Evolutionary conservation across 345 rosid genomes (phyloP).

Genomic region (Citrus reticulata): DNA sequence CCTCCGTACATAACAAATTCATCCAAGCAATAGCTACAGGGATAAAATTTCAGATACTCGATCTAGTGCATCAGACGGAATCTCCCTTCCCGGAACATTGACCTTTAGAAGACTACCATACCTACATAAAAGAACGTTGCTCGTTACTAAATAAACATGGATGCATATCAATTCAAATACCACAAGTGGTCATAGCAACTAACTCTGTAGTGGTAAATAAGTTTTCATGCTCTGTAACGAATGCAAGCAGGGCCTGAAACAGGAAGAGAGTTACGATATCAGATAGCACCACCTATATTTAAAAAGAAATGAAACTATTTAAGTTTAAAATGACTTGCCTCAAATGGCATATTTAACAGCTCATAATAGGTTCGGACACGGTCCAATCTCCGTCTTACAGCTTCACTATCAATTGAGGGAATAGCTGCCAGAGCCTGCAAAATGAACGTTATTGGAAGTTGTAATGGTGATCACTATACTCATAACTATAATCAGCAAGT

Average conservation of each 20-base stretch:
- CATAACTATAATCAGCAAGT: background rate
- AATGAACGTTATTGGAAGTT: slow-evolving; percentile 7
- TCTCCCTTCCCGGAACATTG: slow-evolving; percentile 84
- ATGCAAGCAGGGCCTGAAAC: slow-evolving; percentile 84
- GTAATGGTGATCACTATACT: background rate
- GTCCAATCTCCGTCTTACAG: slow-evolving; percentile 74
- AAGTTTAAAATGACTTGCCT: slow-evolving; percentile 46
- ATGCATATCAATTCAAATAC: background rate
- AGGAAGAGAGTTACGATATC: background rate
- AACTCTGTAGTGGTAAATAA: slow-evolving; percentile 75
- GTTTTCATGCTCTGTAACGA: slow-evolving; percentile 66
- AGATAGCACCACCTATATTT: background rate
- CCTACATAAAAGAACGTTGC: slow-evolving; percentile 35
- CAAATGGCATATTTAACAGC: slow-evolving; percentile 92
- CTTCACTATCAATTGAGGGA: slow-evolving; percentile 74
- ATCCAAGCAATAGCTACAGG: slow-evolving; percentile 24
- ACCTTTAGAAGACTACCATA: slow-evolving; percentile 73
- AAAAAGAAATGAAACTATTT: background rate
- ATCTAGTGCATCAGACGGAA: slow-evolving; percentile 70
- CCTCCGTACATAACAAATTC: background rate
- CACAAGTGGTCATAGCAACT: slow-evolving; percentile 23
- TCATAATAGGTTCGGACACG: slow-evolving; percentile 88
- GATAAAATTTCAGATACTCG: slow-evolving; percentile 63
- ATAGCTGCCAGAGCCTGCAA: slow-evolving; percentile 87
- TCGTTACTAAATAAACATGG: background rate